Evolutionary conservation across 2,329 filamentous ascomycete genomes (phyloP), one percentile per base, ranked within the genome.

Genomic region (Herpotrichia juniperi): DNA sequence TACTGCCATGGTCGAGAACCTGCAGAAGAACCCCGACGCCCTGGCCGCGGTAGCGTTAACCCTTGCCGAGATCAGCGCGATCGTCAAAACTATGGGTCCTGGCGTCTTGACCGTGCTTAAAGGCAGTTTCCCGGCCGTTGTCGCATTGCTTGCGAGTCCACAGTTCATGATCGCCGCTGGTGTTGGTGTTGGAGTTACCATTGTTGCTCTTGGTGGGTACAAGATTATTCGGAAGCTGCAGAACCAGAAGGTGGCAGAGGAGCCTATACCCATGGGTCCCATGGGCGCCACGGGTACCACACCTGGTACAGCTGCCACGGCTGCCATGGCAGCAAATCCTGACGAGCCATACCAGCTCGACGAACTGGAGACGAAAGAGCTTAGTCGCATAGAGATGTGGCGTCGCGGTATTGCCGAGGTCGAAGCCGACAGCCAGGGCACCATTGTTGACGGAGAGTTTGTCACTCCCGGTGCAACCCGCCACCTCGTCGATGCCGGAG

Each of bases 91-190:
- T 72, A 88, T 97, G 82, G 90, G 89, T 0, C 94, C 94, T 0
- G 84, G 86, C 1, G 90, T 93, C 17, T 77, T 99, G 6, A 78
- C 83, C 10, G 79, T 88, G 1, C 77, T 97, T 67, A 96, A 96
- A 74, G 82, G 85, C 32, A 87, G 87, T 17, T 93, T 92, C 31
- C 94, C 94, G 0, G 88, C 90, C 7, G 87, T 96, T 17, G 93
- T 96, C 63, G 90, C 88, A 0, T 82, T 99, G 19, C 83, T 99
- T 3, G 87, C 91, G 0, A 93, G 89, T 50, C 94, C 94, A 1
- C 91, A 99, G 68, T 99, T 99, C 70, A 84, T 97, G 57, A 96
- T 99, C 64, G 92, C 92, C 3, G 91, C 90, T 0, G 90, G 93
- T 37, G 86, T 96, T 12, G 91, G 90, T 0, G 87, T 96, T 0